Percentiles rank a stretch among this genome's conserved stretches.
Conservation (phyloP, 208 protist genomes). For the Acanthamoeba royreba region DNA sequence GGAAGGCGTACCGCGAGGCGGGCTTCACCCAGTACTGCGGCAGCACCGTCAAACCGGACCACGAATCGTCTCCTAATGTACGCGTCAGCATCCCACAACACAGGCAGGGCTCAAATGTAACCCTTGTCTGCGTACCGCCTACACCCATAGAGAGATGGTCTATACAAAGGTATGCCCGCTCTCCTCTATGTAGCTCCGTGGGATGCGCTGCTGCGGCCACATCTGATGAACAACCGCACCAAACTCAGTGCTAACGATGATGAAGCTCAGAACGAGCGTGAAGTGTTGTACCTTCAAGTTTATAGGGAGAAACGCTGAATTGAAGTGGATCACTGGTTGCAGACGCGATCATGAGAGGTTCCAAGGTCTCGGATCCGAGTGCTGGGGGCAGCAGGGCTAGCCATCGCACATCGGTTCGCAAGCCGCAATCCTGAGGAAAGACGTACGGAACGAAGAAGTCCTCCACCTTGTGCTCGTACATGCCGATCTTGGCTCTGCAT, state of each 20-base stretch:
- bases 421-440: neutral
- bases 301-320: neutral
- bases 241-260: neutral
- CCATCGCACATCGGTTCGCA: constrained; percentile 10
- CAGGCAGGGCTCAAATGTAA: too few relatives aligned
- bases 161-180: neutral
- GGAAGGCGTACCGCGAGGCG: neutral
- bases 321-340: neutral
- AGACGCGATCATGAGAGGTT: neutral
- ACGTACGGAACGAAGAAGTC: constrained; percentile 37
- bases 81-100: neutral
- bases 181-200: neutral
- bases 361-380: too few relatives aligned
- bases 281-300: neutral
- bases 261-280: neutral
- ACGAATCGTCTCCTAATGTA: neutral
- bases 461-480: neutral
- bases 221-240: too few relatives aligned
- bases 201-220: neutral
- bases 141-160: neutral
- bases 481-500: neutral
- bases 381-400: neutral
- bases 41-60: constrained; percentile 18
- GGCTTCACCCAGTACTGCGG: neutral
- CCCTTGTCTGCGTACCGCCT: neutral